Conservation (phyloP, 78 protist species). For the Dictyostelium discoideum region DNA sequence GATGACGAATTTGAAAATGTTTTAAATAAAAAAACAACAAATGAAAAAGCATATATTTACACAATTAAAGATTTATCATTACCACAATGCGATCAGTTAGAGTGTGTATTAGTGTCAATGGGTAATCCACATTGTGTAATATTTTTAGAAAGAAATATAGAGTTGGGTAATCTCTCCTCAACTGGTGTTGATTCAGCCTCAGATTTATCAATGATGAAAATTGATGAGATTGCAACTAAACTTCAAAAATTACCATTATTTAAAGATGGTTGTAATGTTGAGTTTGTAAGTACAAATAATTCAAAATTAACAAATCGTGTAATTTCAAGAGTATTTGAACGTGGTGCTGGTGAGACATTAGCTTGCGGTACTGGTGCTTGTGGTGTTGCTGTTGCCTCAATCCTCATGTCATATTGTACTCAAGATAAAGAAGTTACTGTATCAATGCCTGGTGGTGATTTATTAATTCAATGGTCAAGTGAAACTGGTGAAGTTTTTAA, state of each 20-base stretch:
- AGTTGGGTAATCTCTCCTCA: not conserved
- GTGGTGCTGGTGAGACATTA: slow-evolving; percentile 83
- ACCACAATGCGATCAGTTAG: not conserved
- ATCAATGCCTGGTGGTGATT: slow-evolving; percentile 81
- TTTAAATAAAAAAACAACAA: not conserved
- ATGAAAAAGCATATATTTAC: not conserved
- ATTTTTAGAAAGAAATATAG: slow-evolving; percentile 35
- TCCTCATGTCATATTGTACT: not conserved
- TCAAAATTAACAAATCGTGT: not conserved
- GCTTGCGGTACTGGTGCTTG: slow-evolving; percentile 89
- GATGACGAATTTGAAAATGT: not conserved
- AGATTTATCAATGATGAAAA: not conserved
- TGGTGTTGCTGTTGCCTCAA: slow-evolving; percentile 79
- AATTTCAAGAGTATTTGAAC: slow-evolving; percentile 68
- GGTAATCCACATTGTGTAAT: slow-evolving; percentile 85
- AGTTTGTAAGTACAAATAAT: slow-evolving; percentile 15
- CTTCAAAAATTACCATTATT: slow-evolving; percentile 39
- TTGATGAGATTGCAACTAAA: slow-evolving; percentile 11
- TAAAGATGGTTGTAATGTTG: slow-evolving; percentile 76
- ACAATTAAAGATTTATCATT: not conserved
- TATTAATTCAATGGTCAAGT: slow-evolving; percentile 53
- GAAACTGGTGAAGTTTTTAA: slow-evolving; percentile 27
- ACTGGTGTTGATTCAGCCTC: no score
- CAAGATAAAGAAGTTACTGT: slow-evolving; percentile 1
- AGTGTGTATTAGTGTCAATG: slow-evolving; percentile 74